A percentile compares a stretch with the other conserved stretches of the same genome.
Conservation (phyloP, 768 basidiomycete genomes). For the Suillus weaverae region DNA sequence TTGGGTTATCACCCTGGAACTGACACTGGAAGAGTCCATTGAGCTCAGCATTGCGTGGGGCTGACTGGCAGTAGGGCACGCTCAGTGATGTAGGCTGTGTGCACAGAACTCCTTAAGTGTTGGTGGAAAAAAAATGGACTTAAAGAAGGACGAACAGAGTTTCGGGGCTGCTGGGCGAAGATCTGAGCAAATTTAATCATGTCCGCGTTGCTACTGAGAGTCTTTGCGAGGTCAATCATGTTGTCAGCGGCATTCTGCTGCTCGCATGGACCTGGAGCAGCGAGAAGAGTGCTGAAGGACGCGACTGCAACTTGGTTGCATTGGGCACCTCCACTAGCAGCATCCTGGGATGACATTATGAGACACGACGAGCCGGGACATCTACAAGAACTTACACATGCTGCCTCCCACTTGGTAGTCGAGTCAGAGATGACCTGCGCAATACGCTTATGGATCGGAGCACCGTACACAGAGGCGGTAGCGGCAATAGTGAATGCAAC, state of each 20-base stretch:
- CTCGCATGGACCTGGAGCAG: slow-evolving; percentile 51
- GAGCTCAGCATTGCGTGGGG: slow-evolving; percentile 52
- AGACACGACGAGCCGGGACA: slow-evolving; percentile 1
- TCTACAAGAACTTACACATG: slow-evolving; percentile 41
- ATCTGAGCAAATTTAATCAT: slow-evolving; percentile 56
- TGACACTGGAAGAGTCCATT: slow-evolving; percentile 61
- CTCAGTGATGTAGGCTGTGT: slow-evolving; percentile 42
- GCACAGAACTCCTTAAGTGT: not conserved
- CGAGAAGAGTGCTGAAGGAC: slow-evolving; percentile 61
- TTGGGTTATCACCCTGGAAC: slow-evolving; percentile 46
- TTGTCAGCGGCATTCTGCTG: slow-evolving; percentile 57
- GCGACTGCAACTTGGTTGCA: slow-evolving; percentile 59
- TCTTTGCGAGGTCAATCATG: slow-evolving; percentile 48
- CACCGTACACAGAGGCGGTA: slow-evolving; percentile 33
- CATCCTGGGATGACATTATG: slow-evolving; percentile 32
- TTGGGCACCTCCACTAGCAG: slow-evolving; percentile 54
- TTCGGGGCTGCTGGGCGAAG: slow-evolving; percentile 58
- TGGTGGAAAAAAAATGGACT: not conserved
- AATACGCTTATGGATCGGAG: slow-evolving; percentile 48
- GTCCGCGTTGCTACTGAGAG: slow-evolving; percentile 42
- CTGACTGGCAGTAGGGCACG: slow-evolving; percentile 54
- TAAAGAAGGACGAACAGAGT: slow-evolving; percentile 39
- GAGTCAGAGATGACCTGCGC: slow-evolving; percentile 43
- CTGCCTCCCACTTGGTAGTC: slow-evolving; percentile 44
- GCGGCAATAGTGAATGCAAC: slow-evolving; percentile 34